These are phyloP conservation scores for Bryum argenteum DNA, from an alignment of 225 moss, liverwort and hornwort species.

Conservation along the genomic window DNA sequence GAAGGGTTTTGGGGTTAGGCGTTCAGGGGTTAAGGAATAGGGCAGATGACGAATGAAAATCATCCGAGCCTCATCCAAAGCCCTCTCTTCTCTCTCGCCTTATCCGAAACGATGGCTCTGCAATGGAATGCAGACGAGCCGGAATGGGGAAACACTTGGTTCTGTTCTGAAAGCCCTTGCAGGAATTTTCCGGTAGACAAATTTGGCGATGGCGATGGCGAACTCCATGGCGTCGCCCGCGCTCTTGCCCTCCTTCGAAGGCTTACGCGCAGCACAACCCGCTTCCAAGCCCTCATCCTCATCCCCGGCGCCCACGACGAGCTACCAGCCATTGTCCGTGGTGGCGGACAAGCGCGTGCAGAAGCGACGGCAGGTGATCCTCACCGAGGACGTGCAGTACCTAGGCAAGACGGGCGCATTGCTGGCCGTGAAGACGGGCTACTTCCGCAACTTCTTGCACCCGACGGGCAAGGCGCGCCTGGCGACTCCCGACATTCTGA, in stretches of 20 bases:
- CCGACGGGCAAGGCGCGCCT: conserved; percentile 88
- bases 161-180: too few relatives aligned
- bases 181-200: neutral
- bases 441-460: conserved; percentile 84
- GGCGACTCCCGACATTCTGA: conserved; percentile 82
- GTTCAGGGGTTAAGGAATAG: too few relatives aligned
- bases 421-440: conserved; percentile 81
- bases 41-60: too few relatives aligned
- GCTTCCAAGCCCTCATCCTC: neutral
- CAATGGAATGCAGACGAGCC: too few relatives aligned
- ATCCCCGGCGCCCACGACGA: conserved; percentile 16
- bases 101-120: too few relatives aligned
- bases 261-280: conserved; percentile 29
- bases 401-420: conserved; percentile 89
- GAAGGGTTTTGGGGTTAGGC: too few relatives aligned
- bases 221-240: conserved; percentile 45
- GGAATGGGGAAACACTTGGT: too few relatives aligned
- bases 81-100: too few relatives aligned
- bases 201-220: conserved; percentile 51
- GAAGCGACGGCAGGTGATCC: conserved; percentile 74
- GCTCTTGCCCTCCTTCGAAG: conserved; percentile 49
- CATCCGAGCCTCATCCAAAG: too few relatives aligned
- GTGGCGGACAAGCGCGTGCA: conserved; percentile 68
- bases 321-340: conserved; percentile 40
- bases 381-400: conserved; percentile 77